Evolutionary conservation across 2,329 filamentous ascomycete species (phyloP).

Genomic region (Alternaria conjuncta): DNA sequence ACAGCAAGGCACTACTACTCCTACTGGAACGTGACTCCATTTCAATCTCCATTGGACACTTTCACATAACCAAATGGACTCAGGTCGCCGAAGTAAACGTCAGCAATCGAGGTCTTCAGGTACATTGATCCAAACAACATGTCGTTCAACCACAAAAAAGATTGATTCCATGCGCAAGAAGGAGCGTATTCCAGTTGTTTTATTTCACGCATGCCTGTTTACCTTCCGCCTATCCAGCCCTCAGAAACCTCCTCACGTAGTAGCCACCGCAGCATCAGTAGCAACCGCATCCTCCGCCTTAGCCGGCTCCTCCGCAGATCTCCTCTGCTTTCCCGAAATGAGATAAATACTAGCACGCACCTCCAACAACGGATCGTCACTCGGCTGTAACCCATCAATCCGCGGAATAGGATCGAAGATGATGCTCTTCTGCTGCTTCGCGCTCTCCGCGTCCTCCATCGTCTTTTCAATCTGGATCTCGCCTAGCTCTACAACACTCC

Average conservation of each 20-base stretch:
- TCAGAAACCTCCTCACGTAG: not conserved
- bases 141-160: not conserved
- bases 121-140: not conserved
- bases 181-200: not conserved
- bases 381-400: conserved; percentile 60
- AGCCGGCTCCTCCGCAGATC: conserved; percentile 46
- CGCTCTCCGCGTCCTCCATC: conserved; percentile 50
- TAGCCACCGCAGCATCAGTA: conserved; percentile 9
- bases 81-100: not conserved
- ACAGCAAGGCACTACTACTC: not conserved
- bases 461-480: conserved; percentile 54
- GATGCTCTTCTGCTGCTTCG: conserved; percentile 57
- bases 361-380: conserved; percentile 63
- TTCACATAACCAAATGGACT: not conserved
- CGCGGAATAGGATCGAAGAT: conserved; percentile 67
- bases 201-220: not conserved
- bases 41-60: not conserved
- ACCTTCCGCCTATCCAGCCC: not conserved
- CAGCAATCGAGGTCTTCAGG: not conserved
- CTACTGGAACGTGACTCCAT: not conserved
- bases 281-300: not conserved
- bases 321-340: conserved; percentile 61
- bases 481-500: conserved; percentile 60
- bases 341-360: conserved; percentile 63
- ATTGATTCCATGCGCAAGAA: not conserved